A percentile compares a stretch with the other conserved stretches of the same genome.
phyloP scores from a whole-genome alignment of 1,284 basidiomycete genomes.

The Blastosporella zonata region DNA sequence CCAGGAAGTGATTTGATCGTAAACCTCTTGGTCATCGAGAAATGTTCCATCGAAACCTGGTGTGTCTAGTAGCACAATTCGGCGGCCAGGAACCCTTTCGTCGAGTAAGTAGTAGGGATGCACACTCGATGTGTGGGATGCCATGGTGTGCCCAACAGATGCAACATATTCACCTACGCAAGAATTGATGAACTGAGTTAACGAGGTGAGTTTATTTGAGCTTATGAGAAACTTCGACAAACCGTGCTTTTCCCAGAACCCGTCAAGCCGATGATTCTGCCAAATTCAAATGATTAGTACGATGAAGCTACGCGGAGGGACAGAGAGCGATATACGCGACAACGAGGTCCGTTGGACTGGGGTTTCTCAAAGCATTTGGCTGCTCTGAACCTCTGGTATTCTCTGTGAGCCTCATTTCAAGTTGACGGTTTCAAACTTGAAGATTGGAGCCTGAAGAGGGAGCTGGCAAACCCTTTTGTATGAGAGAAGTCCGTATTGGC shows the following conservation, averaged over 20 bases:
- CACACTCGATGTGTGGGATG: slow-evolving; percentile 17
- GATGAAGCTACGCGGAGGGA: not conserved
- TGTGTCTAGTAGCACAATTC: slow-evolving; percentile 20
- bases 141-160: slow-evolving; percentile 13
- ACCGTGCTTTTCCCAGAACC: slow-evolving; percentile 23
- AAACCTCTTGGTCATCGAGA: slow-evolving; percentile 16
- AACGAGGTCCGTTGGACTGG: not conserved
- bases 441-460: too few relatives aligned
- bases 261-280: slow-evolving; percentile 17
- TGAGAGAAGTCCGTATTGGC: too few relatives aligned
- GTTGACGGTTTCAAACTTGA: too few relatives aligned
- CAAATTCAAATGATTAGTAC: not conserved
- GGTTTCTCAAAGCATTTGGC: too few relatives aligned
- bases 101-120: slow-evolving; percentile 5
- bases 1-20: slow-evolving; percentile 19
- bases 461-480: too few relatives aligned
- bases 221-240: not conserved
- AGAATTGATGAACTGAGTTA: slow-evolving; percentile 12
- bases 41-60: slow-evolving; percentile 22
- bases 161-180: not conserved
- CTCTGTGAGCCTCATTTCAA: too few relatives aligned
- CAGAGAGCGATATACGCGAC: not conserved
- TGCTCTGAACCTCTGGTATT: too few relatives aligned
- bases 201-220: not conserved
- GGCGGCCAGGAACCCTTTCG: slow-evolving; percentile 2